Conservation (phyloP, 331 rosid genomes). For the Rosa hybrid region DNA sequence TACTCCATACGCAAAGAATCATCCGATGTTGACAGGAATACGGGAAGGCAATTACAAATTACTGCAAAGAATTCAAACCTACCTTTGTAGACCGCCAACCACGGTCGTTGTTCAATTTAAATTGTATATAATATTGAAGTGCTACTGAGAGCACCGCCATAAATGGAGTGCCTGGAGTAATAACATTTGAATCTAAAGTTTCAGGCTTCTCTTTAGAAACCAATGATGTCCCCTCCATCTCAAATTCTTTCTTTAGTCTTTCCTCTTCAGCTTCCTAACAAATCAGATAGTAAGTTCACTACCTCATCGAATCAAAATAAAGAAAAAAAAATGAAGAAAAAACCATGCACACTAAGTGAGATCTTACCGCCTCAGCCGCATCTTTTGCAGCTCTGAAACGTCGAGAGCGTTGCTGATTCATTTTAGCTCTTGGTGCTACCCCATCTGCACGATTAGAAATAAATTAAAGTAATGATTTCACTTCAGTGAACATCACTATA, state of each 20-base stretch:
- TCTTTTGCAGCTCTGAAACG: constrained; percentile 98
- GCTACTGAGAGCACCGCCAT: constrained; percentile 87
- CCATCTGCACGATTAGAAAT: constrained; percentile 57
- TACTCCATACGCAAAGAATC: constrained; percentile 51
- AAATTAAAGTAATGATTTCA: constrained; percentile 3
- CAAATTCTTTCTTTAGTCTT: constrained; percentile 73
- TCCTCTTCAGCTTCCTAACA: constrained; percentile 96
- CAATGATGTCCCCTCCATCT: constrained; percentile 53
- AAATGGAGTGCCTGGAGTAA: constrained; percentile 96
- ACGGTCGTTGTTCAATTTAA: constrained; percentile 74
- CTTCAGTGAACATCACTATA: background rate
- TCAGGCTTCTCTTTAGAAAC: constrained; percentile 65
- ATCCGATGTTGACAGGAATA: constrained; percentile 51
- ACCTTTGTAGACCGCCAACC: constrained; percentile 92
- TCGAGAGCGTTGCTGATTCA: constrained; percentile 98
- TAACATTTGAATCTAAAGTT: constrained; percentile 87
- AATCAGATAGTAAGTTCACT: constrained; percentile 20
- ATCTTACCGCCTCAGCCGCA: constrained; percentile 89
- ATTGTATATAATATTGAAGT: constrained; percentile 87
- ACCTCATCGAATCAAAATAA: constrained; percentile 11
- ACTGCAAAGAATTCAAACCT: constrained; percentile 33
- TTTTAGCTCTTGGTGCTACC: constrained; percentile 99
- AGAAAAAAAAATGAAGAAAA: constrained; percentile 3
- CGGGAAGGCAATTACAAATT: constrained; percentile 26
- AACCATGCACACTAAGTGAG: constrained; percentile 18